Conservation (phyloP, 2,329 filamentous ascomycete genomes). For the Corniculantispora saksenae region DNA sequence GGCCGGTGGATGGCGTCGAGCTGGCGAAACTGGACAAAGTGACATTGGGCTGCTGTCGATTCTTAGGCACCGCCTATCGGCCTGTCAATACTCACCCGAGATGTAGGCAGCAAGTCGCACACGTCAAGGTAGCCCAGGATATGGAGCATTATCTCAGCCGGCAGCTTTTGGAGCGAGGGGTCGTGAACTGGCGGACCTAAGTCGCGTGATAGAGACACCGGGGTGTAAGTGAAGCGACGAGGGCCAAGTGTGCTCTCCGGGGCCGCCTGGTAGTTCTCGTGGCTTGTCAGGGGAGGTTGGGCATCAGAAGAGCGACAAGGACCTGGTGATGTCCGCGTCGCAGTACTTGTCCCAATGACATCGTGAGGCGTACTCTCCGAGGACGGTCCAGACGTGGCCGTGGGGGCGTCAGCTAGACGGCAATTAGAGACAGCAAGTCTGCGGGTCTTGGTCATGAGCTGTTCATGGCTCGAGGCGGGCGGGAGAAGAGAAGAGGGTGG, state of each 20-base stretch:
- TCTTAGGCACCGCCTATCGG: neutral
- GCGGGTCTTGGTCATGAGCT: constrained; percentile 9
- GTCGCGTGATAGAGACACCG: constrained; percentile 9
- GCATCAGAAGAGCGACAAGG: constrained; percentile 17
- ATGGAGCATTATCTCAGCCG: constrained; percentile 58
- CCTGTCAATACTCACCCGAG: constrained; percentile 48
- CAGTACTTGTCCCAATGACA: constrained; percentile 3
- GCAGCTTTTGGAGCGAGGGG: constrained; percentile 35
- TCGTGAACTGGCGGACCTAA: constrained; percentile 3
- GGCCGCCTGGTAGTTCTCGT: neutral
- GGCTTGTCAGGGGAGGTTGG: constrained; percentile 13
- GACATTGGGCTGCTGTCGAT: constrained; percentile 6
- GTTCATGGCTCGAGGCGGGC: neutral
- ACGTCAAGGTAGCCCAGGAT: constrained; percentile 60
- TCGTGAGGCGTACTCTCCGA: constrained; percentile 6
- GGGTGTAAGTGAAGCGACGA: constrained; percentile 15
- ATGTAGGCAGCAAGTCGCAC: constrained; percentile 55
- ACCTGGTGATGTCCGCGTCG: neutral
- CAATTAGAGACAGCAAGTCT: constrained; percentile 6
- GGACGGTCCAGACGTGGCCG: constrained; percentile 9
- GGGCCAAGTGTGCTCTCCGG: neutral
- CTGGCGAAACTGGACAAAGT: constrained; percentile 1
- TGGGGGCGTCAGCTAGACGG: constrained; percentile 9
- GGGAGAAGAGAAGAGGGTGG: neutral
- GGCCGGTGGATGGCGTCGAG: neutral